A percentile compares a stretch with the other conserved stretches of the same genome.
phyloP scores from a whole-genome alignment of 2,329 filamentous ascomycete species.

The Fusarium poae region DNA sequence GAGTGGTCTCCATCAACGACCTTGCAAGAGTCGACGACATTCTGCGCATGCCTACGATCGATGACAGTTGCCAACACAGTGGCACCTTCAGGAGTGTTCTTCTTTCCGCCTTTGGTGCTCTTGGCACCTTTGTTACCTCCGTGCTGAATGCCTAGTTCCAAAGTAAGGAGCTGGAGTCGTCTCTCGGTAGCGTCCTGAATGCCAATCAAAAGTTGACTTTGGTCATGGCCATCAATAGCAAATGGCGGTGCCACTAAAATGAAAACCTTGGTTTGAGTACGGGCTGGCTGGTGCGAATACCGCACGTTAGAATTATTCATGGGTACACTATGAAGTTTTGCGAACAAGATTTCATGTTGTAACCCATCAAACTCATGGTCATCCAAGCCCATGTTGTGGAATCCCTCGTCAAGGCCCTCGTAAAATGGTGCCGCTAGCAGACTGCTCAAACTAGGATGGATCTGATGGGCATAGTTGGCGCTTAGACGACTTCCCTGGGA shows the following conservation, averaged over 20 bases:
- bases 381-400: slow-evolving; percentile 78
- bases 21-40: slow-evolving; percentile 79
- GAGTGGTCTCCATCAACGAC: slow-evolving; percentile 75
- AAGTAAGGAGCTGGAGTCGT: slow-evolving; percentile 74
- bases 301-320: slow-evolving; percentile 72
- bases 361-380: slow-evolving; percentile 79
- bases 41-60: slow-evolving; percentile 70
- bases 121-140: slow-evolving; percentile 49
- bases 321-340: slow-evolving; percentile 76
- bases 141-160: slow-evolving; percentile 65
- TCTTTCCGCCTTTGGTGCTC: slow-evolving; percentile 38
- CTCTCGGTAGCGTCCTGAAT: slow-evolving; percentile 78
- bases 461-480: slow-evolving; percentile 60
- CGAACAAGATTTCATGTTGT: slow-evolving; percentile 78
- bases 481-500: slow-evolving; percentile 70
- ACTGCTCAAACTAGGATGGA: slow-evolving; percentile 69
- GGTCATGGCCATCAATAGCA: slow-evolving; percentile 65
- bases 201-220: slow-evolving; percentile 72
- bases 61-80: slow-evolving; percentile 55
- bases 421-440: slow-evolving; percentile 78
- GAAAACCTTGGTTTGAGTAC: slow-evolving; percentile 72
- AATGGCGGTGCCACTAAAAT: slow-evolving; percentile 72
- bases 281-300: slow-evolving; percentile 68
- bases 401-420: slow-evolving; percentile 76
- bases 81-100: slow-evolving; percentile 37